Evolutionary conservation across 2,329 filamentous ascomycete species (phyloP), one percentile per base, ranked within the genome.

Genomic region (Myriosclerotinia scirpicola): DNA sequence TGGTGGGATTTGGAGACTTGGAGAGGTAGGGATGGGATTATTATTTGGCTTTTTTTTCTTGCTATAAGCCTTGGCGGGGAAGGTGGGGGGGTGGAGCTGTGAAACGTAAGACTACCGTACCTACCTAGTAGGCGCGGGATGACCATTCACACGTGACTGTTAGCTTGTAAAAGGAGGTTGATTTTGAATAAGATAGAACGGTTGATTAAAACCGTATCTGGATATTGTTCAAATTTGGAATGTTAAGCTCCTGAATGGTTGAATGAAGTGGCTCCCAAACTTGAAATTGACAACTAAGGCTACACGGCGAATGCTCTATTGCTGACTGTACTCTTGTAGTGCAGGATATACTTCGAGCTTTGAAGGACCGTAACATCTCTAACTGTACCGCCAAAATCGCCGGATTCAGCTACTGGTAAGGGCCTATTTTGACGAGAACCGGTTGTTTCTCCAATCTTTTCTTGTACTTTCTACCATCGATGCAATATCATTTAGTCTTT

Each of bases 301-400:
- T 40, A 2, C 0, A 17, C 20, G 22, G 5, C 11, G 0, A 15
- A 5, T 5, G 2, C 6, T 12, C 9, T 40, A 2, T 5, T 40
- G 9, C 54, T 55, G 2, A 3, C 20, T 55, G 30, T 34, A 34
- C 1, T 1, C 4, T 12, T 12, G 1, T 55, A 7, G 38, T 55
- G 12, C n/a, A 15, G 36, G 7, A 22, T 40, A 40, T 3, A 17
- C n/a, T 15, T 15, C 3, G 20, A 22, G 2, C 34, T 15, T 40
- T 22, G 8, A n/a, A 22, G n/a, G 6, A 44, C 38, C 3, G 22
- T 14, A 40, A 40, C 5, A 9, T 55, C n/a, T 40, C 14, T 14
- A 40, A 40, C 42, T 6, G 2, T 44, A 12, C 42, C 12, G 5
- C 5, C 42, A 44, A 4, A 40, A 40, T 11, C 12, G 38, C 38